Percentiles rank a stretch among this genome's conserved stretches.
Conservation (phyloP, 1,284 basidiomycete genomes). For the Boletus sp. region DNA sequence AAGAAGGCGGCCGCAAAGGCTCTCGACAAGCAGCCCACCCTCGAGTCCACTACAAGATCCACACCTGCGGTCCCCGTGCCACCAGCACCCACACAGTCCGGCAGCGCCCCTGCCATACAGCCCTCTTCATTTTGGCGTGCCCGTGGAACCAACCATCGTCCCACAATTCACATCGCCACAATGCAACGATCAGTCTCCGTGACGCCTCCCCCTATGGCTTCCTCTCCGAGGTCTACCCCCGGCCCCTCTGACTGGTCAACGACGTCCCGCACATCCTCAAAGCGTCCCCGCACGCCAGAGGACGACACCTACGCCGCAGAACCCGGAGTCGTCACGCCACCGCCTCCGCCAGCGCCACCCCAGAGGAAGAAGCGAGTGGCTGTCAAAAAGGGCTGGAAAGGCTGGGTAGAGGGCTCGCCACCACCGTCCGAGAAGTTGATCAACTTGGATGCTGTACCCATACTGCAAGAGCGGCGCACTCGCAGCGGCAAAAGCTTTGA, state of each 20-base stretch:
- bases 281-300: constrained; percentile 66
- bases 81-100: constrained; percentile 21
- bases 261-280: constrained; percentile 72
- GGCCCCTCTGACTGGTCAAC: constrained; percentile 67
- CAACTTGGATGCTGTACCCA: constrained; percentile 64
- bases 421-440: constrained; percentile 75
- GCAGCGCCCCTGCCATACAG: constrained; percentile 27
- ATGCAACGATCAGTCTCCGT: constrained; percentile 67
- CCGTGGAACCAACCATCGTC: constrained; percentile 58
- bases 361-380: constrained; percentile 64
- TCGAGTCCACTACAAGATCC: constrained; percentile 18
- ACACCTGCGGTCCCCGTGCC: constrained; percentile 26
- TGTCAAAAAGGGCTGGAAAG: constrained; percentile 78
- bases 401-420: constrained; percentile 79
- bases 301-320: constrained; percentile 33
- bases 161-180: constrained; percentile 62
- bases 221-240: constrained; percentile 65
- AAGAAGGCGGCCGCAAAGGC: constrained; percentile 16
- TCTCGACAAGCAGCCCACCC: constrained; percentile 25
- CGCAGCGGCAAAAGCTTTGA: constrained; percentile 79
- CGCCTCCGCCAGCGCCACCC: constrained; percentile 25
- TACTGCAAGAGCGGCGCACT: constrained; percentile 61
- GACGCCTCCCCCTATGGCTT: constrained; percentile 64
- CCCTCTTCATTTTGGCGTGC: constrained; percentile 57
- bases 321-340: constrained; percentile 27